These are phyloP conservation scores for Populus trichocarpa DNA, from an alignment of 441 rosid genomes.

Conservation along the genomic window DNA sequence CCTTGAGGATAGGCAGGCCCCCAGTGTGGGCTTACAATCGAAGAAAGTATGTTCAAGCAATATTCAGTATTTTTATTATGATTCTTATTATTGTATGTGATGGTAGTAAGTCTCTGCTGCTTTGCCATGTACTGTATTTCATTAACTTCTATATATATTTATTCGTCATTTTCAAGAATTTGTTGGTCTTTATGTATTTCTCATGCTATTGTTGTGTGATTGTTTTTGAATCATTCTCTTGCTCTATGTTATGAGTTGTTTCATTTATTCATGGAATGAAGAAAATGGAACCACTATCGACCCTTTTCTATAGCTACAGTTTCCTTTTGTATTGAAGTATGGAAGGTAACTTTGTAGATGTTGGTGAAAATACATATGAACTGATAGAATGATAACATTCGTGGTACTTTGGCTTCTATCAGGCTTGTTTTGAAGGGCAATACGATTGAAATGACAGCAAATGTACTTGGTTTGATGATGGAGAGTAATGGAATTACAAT, in stretches of 20 bases:
- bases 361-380: background rate
- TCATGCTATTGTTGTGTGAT: background rate
- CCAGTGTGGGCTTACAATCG: background rate
- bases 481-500: slow-evolving; percentile 95
- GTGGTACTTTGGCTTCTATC: slow-evolving; percentile 24
- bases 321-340: background rate
- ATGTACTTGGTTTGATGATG: slow-evolving; percentile 83
- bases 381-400: slow-evolving; percentile 20
- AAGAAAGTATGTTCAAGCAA: background rate
- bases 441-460: slow-evolving; percentile 75
- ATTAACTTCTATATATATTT: background rate
- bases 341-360: background rate
- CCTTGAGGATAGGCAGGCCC: background rate
- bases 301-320: background rate
- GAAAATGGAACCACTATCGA: background rate
- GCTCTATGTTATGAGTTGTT: background rate
- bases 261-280: background rate
- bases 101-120: background rate
- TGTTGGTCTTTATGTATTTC: background rate
- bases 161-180: background rate
- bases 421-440: slow-evolving; percentile 80
- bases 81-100: background rate
- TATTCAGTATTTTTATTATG: background rate
- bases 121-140: background rate
- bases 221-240: background rate